Evolutionary conservation across 1,284 basidiomycete genomes (phyloP).

Genomic region (Cystobasidium pallidum): DNA sequence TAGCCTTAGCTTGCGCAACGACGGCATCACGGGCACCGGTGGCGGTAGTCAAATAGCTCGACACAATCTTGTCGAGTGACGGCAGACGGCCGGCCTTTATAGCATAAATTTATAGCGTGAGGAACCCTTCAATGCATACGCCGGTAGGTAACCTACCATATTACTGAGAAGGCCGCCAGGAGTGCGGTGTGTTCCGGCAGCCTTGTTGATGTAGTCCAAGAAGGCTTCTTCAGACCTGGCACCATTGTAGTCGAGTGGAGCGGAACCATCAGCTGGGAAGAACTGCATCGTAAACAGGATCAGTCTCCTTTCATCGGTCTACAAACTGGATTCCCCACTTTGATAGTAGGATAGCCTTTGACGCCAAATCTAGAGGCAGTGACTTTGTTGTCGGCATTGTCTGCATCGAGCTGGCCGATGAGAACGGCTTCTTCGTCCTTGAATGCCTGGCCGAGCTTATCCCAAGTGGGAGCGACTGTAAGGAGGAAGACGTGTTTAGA

Average conservation of each 20-base stretch:
- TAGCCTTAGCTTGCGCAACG: constrained; percentile 63
- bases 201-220: constrained; percentile 70
- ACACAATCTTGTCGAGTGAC: constrained; percentile 76
- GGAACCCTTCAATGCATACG: neutral
- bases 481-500: neutral
- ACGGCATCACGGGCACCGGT: constrained; percentile 64
- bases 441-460: constrained; percentile 77
- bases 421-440: constrained; percentile 75
- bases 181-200: constrained; percentile 82
- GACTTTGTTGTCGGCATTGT: constrained; percentile 75
- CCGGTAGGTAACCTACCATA: constrained; percentile 59
- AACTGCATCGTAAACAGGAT: constrained; percentile 59
- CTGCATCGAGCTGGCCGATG: constrained; percentile 87
- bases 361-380: constrained; percentile 76
- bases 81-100: constrained; percentile 75
- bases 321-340: constrained; percentile 55
- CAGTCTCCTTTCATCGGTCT: neutral
- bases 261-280: constrained; percentile 71
- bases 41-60: constrained; percentile 70
- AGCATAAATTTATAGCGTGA: neutral
- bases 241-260: constrained; percentile 60
- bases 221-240: constrained; percentile 59
- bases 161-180: constrained; percentile 79
- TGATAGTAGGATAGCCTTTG: constrained; percentile 80
- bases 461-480: constrained; percentile 61